Evolutionary conservation across 495 filamentous ascomycete species (phyloP), one percentile per base, ranked within the genome.

Genomic region (Tetracladium setigerum): DNA sequence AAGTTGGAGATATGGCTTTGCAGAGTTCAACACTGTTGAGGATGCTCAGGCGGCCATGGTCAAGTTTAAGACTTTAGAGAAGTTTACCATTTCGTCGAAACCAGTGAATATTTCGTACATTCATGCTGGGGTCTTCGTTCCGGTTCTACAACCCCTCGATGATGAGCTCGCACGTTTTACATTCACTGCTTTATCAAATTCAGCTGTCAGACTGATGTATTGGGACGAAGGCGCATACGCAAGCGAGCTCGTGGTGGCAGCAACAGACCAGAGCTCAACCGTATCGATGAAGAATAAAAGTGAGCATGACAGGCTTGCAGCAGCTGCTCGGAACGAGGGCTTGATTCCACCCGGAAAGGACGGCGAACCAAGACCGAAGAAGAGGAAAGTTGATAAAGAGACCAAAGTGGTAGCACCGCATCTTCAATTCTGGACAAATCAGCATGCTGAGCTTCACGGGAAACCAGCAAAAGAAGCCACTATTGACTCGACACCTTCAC

Each of bases 1-100:
- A 41, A 89, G 83, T 47, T 90, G 86, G 81, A 78, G 83, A 39
- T 95, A 87, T 56, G 89, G 89, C 0, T 95, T 95, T 59, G 89
- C 85, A 17, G 89, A 95, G 61, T 95, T 91, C 59, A 79, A 76
- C n/a, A 85, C 64, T 0, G 54, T 73, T 34, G 64, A 88, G 66
- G 89, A 95, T 63, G 87, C 89, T 1, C 77, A 81, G 66, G 84
- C 79, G 30, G 89, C 89, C 2, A 64, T 92, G 47, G 68, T 72
- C 4, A 86, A 89, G 49, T 84, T 83, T 54, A 79, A 81, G 13
- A 84, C 81, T 1, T 79, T 83, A 37, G 80, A 88, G 5, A 88
- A 84, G 52, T 95, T 95, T 54, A 91, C 88, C 5, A 89, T 95
- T 44, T 79, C 84, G 0, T 91, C 87, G 2, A 83, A 78, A 51